Evolutionary conservation across 2,329 filamentous ascomycete species (phyloP).

Genomic region (Sporothrix curviconia): DNA sequence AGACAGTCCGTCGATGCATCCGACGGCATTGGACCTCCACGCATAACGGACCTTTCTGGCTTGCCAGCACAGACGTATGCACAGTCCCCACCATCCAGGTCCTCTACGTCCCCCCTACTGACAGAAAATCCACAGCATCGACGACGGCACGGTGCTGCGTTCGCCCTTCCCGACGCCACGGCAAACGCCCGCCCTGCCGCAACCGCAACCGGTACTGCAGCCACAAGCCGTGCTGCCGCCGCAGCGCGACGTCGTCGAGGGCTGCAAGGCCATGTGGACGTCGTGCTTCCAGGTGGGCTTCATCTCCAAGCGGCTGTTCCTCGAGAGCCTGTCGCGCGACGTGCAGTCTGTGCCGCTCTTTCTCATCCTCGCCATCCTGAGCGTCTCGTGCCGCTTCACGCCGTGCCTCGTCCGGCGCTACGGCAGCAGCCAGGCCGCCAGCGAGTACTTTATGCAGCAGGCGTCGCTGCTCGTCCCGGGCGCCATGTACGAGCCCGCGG

Average conservation of each 20-base stretch:
- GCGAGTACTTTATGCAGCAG: slow-evolving; percentile 22
- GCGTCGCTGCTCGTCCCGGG: slow-evolving; percentile 18
- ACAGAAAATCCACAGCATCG: neutral
- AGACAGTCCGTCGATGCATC: neutral
- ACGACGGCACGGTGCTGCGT: neutral
- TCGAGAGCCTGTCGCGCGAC: slow-evolving; percentile 21
- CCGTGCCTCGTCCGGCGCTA: slow-evolving; percentile 18
- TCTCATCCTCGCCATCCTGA: slow-evolving; percentile 18
- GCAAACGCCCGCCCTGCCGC: neutral
- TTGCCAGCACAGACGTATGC: neutral
- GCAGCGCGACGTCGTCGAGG: slow-evolving; percentile 22
- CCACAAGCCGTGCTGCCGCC: neutral
- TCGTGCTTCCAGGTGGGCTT: slow-evolving; percentile 27
- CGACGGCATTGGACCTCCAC: neutral
- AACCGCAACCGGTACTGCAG: neutral
- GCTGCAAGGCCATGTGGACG: slow-evolving; percentile 22
- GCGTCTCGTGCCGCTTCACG: slow-evolving; percentile 13
- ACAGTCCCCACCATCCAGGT: no score
- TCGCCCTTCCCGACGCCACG: neutral
- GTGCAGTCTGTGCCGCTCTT: slow-evolving; percentile 19
- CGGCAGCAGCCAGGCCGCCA: slow-evolving; percentile 20
- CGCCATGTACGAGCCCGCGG: slow-evolving; percentile 24
- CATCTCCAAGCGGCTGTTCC: slow-evolving; percentile 25
- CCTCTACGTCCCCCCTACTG: no score
- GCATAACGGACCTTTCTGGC: no score